Base-by-base conservation (phyloP, 352 stramenopile species). In the Blastocystis sp. region DNA sequence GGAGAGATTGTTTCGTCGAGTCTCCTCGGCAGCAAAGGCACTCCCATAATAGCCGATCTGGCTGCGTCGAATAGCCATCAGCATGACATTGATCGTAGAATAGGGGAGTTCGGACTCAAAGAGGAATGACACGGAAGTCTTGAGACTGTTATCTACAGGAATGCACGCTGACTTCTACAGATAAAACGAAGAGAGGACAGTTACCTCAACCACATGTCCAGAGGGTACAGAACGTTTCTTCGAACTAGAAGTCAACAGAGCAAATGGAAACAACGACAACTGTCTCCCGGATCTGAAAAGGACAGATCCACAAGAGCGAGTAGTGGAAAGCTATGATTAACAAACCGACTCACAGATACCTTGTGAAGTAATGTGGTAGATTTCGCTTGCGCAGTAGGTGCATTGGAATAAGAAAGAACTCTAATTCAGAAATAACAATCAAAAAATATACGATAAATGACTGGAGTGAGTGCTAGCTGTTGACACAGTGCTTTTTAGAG, bases 91-190 rank as follows among this genome's bases (percentile, higher is more conserved):
- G 47, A 84, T 6, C 26, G 50, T 68, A 5, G 73, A 68, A 13
- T 34, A 23, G n/a, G 73, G 6, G 5, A 69, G 59, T 23, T 37
- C 26, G 20, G 59, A 37, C 20, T 84, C 53, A 43, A 84, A 84
- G 13, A 54, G 55, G 73, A 84, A 47, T 3, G 20, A 18, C 20
- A 47, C 73, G 6, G 20, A 39, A 11, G 26, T 68, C 53, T 84
- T 84, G 73, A 84, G 20, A 45, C 55, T 84, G 73, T 84, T 84
- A 29, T 84, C 73, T n/a, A 84, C 73, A 15, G 47, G 53, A 15
- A 84, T n/a, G 8, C 59, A 43, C 20, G 64, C 13, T 4, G 73
- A 68, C 41, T 68, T 84, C 73, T 84, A 62, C 3, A 6, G 45
- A 23, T 18, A 6, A 41, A 41, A 26, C 20, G 20, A 43, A 9